These are phyloP conservation scores for Camelina sativa DNA, from an alignment of 345 rosid genomes.

Conservation along the genomic window DNA sequence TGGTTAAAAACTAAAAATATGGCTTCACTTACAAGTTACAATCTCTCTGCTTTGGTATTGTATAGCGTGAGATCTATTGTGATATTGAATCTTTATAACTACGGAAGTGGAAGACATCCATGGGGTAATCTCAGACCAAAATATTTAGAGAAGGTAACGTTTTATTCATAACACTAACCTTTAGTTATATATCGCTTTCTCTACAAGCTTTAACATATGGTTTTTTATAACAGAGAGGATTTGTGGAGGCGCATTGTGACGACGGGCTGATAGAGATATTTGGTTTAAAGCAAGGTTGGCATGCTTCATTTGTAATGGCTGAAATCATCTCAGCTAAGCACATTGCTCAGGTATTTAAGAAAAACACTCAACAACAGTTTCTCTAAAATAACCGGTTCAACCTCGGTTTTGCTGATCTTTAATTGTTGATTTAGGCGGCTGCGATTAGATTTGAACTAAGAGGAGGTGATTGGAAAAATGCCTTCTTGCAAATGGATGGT, in stretches of 20 bases:
- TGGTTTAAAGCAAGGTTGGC: slow-evolving; percentile 99
- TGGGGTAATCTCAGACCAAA: slow-evolving; percentile 86
- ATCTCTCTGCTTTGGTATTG: slow-evolving; percentile 17
- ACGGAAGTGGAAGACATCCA: slow-evolving; percentile 96
- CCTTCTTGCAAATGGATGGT: slow-evolving; percentile 96
- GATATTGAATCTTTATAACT: slow-evolving; percentile 83
- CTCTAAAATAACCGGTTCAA: neutral
- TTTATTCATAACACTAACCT: neutral
- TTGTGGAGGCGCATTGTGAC: slow-evolving; percentile 91
- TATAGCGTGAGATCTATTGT: slow-evolving; percentile 90
- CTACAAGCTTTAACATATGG: neutral
- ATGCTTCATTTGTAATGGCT: slow-evolving; percentile 97
- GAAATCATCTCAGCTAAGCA: slow-evolving; percentile 94
- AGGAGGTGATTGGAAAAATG: slow-evolving; percentile 87
- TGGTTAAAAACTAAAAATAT: neutral
- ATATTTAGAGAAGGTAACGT: slow-evolving; percentile 85
- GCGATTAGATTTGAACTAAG: slow-evolving; percentile 86
- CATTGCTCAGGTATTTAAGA: slow-evolving; percentile 77
- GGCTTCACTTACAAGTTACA: neutral
- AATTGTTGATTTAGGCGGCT: slow-evolving; percentile 60
- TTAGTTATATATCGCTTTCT: neutral
- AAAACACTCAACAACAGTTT: neutral
- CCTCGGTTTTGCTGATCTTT: slow-evolving; percentile 10
- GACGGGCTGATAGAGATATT: slow-evolving; percentile 94
- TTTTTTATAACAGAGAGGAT: slow-evolving; percentile 64